Base-by-base conservation (phyloP, 225 moss, liverwort and hornwort genomes). In the Straminergon stramineum region DNA sequence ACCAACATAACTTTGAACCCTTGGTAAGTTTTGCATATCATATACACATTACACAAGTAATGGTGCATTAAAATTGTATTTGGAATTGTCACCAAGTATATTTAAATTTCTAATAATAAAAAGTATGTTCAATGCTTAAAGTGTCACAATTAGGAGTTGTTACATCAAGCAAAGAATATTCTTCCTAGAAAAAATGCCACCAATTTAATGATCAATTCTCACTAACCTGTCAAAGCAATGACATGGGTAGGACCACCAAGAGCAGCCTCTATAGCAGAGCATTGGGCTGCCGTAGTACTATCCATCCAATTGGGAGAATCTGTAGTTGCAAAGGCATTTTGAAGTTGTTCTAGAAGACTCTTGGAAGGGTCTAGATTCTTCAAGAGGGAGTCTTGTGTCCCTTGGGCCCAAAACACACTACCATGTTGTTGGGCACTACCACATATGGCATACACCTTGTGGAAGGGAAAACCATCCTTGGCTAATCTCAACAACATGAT, bases 351-450 rank as follows among this genome's bases (percentile, higher is more conserved):
- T 13, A 94, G 70, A 28, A 99, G 91, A 34, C 69, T 75, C 82
- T 85, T 66, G 5, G 90, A 84, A 17, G 95, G 89, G 68, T 94
- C 87, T 62, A 99, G 81, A 23, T 68, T 91, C 83, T 89, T 61
- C 28, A 99, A 89, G 31, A 61, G 16, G 17, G 92, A 76, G 58
- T 83, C 61, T 30, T 69, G 84, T 43, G 91, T 87, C 45, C 96
- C 96, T 21, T 86, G 85, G 19, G 89, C 92, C 99, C 97, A 99
- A 57, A 86, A 99, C 3, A 99, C 97, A 78, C 97, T 99, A 9
- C 99, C 99, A 31, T 99, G 97, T 83, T 99, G 99, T 75, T 99
- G 99, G 14, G 96, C 99, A 89, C 99, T 99, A 9, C 99, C 99
- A 12, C 97, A 97, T 37, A 99, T 94, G 21, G 96, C 95, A 32